phyloP scores from a whole-genome alignment of 208 protist genomes.

The Leishmania aethiopica region DNA sequence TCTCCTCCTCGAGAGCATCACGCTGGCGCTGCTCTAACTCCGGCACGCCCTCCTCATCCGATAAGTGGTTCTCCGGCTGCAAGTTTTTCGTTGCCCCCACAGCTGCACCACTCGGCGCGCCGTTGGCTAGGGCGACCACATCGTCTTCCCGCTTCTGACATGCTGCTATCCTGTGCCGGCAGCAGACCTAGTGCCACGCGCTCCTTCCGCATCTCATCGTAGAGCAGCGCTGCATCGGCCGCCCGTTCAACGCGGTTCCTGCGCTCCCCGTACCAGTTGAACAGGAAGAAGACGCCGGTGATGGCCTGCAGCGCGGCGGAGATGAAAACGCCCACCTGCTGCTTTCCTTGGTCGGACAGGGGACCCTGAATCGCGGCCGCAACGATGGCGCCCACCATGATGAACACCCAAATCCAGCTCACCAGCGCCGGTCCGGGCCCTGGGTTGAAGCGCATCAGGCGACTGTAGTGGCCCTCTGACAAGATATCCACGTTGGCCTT shows the following conservation, averaged over 20 bases:
- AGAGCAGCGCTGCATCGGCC: constrained; percentile 39
- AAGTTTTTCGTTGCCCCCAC: background rate
- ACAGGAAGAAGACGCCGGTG: constrained; percentile 47
- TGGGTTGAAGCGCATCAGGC: constrained; percentile 54
- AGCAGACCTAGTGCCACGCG: constrained; percentile 25
- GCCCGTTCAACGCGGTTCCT: constrained; percentile 53
- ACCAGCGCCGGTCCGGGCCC: constrained; percentile 54
- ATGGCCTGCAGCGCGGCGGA: constrained; percentile 56
- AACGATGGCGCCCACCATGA: constrained; percentile 57
- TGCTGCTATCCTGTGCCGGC: background rate
- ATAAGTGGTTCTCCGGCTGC: background rate
- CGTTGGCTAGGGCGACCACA: background rate
- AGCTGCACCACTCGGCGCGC: background rate
- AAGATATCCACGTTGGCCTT: constrained; percentile 82
- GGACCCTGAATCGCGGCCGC: constrained; percentile 47
- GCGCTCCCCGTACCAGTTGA: constrained; percentile 72
- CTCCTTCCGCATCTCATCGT: constrained; percentile 36
- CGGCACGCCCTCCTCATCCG: constrained; percentile 10
- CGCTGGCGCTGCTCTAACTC: constrained; percentile 1
- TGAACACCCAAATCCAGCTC: constrained; percentile 70
- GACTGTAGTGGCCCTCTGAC: constrained; percentile 79
- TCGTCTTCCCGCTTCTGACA: background rate
- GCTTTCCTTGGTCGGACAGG: constrained; percentile 41
- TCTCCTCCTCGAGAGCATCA: constrained; percentile 2
- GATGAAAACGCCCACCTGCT: constrained; percentile 51